Evolutionary conservation across 176 grass and related monocot genomes (phyloP).

Genomic region (bread wheat (Triticum aestivum)): IWGSC_CS_RefSeq_v2.1 NC_057796.1:437758261-437758760

Average conservation of each 20-base stretch:
- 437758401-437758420: no score
- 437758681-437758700: no score
- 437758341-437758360: not conserved
- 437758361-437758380: not conserved
- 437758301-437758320: not conserved
- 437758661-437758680: no score
- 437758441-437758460: no score
- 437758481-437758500: no score
- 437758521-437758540: not conserved
- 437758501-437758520: not conserved
- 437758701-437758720: no score
- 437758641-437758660: not conserved
- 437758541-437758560: not conserved
- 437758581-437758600: not conserved
- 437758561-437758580: not conserved
- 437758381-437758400: not conserved
- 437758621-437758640: not conserved
- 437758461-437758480: no score
- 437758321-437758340: not conserved
- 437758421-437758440: no score
- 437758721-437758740: no score
- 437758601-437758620: not conserved
- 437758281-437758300: constrained; percentile 1
- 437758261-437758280: not conserved
- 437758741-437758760: not conserved